Evolutionary conservation across 176 grass and related monocot species (phyloP), one percentile per base, ranked within the genome.

Genomic region (Aegilops bicornis): DNA sequence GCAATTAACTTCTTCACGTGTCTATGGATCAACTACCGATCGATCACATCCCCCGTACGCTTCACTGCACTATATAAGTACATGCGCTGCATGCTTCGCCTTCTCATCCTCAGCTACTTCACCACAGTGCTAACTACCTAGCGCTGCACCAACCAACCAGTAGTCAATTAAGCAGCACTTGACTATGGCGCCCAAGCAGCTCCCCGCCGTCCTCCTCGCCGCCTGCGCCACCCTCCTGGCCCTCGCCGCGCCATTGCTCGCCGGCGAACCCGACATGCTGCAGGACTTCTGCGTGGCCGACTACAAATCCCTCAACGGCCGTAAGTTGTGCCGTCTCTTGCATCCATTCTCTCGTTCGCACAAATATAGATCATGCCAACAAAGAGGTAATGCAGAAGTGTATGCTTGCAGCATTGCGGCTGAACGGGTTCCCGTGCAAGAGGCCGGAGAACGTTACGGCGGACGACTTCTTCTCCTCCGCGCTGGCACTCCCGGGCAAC

Each of bases 231-330:
- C 79, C 62, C 2, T 81, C 36, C 30, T 89, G 36, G 78, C 74
- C 2, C 16, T 92, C 22, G 43, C 67, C 35, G 58, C 33, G 14
- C 43, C 90, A 1, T 68, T 74, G 0, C 71, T 91, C 54, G 87
- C 90, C 11, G 83, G 85, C 17, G 95, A 97, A 67, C 92, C 92
- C 3, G 95, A 92, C 78, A 92, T 94, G 92, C 88, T 97, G 45
- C 95, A 97, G 72, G 95, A 97, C 52, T 36, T 97, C 78, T 97
- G 95, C 76, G 90, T 97, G 62, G 90, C 95, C 17, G 92, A 97
- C 67, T 91, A 92, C 86, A 84, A 88, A n/a, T 88, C 95, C 10
- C 52, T 90, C 1, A 0, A 87, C 10, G 89, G 89, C 84, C 84
- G 94, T 97, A 88, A 90, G 88, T 87, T 54, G 16, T 54, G 48